These are phyloP conservation scores for Aspergillus ruber DNA, from an alignment of 2,329 filamentous ascomycete genomes.

Conservation along the genomic window DNA sequence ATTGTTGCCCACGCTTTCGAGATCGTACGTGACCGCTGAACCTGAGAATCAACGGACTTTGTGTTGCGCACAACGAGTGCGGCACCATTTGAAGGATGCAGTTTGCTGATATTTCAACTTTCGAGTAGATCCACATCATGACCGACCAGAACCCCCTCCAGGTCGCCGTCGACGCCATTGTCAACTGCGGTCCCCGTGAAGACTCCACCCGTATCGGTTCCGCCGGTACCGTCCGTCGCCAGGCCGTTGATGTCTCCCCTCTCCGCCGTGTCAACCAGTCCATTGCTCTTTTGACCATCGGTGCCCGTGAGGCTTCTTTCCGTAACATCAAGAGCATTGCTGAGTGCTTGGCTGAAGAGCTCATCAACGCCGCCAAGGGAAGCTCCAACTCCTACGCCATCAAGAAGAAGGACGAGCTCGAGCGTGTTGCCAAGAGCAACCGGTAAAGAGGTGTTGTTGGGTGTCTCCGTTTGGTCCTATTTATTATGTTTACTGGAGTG, in stretches of 20 bases:
- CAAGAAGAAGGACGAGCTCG: conserved; percentile 99
- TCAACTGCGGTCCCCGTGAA: conserved; percentile 99
- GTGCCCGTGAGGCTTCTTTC: conserved; percentile 97
- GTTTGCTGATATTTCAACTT: conserved; percentile 15
- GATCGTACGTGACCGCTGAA: conserved; percentile 66
- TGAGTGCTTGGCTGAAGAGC: conserved; percentile 98
- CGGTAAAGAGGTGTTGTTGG: conserved; percentile 64
- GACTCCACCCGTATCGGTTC: conserved; percentile 99
- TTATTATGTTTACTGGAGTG: conserved; percentile 35
- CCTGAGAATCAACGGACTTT: background rate
- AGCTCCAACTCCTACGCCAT: conserved; percentile 99
- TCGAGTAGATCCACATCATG: conserved; percentile 92
- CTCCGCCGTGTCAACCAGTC: conserved; percentile 99
- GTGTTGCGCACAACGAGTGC: background rate
- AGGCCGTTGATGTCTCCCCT: conserved; percentile 99
- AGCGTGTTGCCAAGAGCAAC: conserved; percentile 99
- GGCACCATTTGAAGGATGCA: background rate
- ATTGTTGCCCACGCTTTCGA: conserved; percentile 99
- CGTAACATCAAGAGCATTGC: conserved; percentile 99
- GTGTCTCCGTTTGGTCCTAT: conserved; percentile 33
- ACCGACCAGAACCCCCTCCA: conserved; percentile 99
- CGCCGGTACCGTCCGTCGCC: conserved; percentile 98
- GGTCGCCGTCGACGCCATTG: conserved; percentile 97
- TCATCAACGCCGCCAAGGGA: conserved; percentile 99
- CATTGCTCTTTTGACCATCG: conserved; percentile 96